Base-by-base conservation (phyloP, 208 protist genomes). In the Wallacemonas rigidus region DNA sequence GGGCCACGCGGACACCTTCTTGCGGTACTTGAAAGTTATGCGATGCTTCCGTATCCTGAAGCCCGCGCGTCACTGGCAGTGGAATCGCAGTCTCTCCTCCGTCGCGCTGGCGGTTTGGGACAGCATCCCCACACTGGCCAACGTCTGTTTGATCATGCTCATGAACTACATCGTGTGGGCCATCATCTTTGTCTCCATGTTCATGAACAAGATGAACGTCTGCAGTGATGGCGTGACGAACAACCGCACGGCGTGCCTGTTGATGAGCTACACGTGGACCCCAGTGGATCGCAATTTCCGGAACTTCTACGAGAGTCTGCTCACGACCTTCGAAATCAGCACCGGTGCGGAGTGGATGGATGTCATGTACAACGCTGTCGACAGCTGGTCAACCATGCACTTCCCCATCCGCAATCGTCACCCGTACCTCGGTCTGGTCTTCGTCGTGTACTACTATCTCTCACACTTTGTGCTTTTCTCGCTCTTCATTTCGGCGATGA, bases 91-190 rank as follows among this genome's bases (percentile, higher is more conserved):
- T 57, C 80, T 98, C 71, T 71, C 81, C 0, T 67, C 85, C 56
- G 75, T 97, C 36, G 86, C 91, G 5, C 55, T 81, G 41, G 72
- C 89, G 40, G 80, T 98, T 38, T 92, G 92, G 81, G 75, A 86
- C 64, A 81, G 82, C 80, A 77, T 97, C 17, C 95, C 94, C 3
- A 87, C 77, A 14, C 69, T 98, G 12, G 83, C 88, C 14, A 95
- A 96, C 67, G 85, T 98, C 39, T 86, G 90, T 67, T 72, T 97
- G 17, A 69, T 97, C 40, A 95, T 87, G 80, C 74, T 93, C 56
- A 77, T 97, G 72, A 94, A 98, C 80, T 97, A 95, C 77, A 80
- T 97, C 69, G 85, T 98, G 47, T 98, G 95, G 86, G 81, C 87
- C 72, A 97, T 98, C 76, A 70, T 98, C 47, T 95, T 95, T 53